Evolutionary conservation across 108 stramenopile species (phyloP), one percentile per base, ranked within the genome.

Genomic region (Nitzschia inconspicua): DNA sequence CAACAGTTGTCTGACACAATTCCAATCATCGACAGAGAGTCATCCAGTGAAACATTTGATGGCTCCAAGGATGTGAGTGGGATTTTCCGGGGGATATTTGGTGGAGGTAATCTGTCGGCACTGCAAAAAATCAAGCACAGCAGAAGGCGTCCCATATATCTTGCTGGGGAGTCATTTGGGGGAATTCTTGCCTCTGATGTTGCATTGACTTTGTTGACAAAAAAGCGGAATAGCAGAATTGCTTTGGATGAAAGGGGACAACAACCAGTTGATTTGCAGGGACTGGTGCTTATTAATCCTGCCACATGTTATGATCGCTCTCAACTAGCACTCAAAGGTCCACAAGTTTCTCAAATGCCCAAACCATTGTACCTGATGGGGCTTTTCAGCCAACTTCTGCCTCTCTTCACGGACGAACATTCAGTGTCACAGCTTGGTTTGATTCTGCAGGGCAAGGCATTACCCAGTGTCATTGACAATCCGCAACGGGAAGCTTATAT

Each of bases 151-250:
- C 66, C 70, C 8, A 55, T 86, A 8, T 89, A 88, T 49, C 61
- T 94, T 8, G 83, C 86, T 56, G 93, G 93, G 10, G 93, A 94
- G 68, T 86, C 85, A 3, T 94, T 94, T 69, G 93, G 93, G 0
- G 93, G 93, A 0, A 75, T 93, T 35, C 64, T 93, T 9, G 86
- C 89, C 19, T 73, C 63, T 7, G 86, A 89, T 23, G 79, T 90
- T 19, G 80, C 85, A n/a, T 49, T 69, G 43, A 35, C 52, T 7
- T 23, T 84, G 19, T 24, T 82, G 14, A 49, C 66, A 29, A 40
- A 70, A 13, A 58, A 60, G 11, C 42, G 29, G 11, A 35, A 60
- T 18, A 36, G 11, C 26, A 19, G 8, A 10, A 13, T 9, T 13
- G 23, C 16, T 22, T 8, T 4, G 9, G 44, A 32, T n/a, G n/a